These are phyloP conservation scores for Lolium perenne DNA, from an alignment of 176 grass and related monocot genomes.

Conservation along the genomic window DNA sequence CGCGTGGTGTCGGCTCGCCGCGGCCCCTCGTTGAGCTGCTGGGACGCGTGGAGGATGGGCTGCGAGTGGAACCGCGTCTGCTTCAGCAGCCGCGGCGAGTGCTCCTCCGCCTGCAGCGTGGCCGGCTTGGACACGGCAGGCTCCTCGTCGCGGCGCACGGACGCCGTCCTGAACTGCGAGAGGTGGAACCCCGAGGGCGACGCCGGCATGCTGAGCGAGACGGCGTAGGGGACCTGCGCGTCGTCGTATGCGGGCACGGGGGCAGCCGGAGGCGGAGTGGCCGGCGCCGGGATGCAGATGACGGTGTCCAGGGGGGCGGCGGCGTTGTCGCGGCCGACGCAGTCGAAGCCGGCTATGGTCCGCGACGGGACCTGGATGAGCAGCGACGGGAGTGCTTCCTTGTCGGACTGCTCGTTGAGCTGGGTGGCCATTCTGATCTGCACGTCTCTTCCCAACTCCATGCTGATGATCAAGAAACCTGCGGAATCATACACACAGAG, in stretches of 20 bases:
- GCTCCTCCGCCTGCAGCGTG: no score
- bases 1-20: slow-evolving; percentile 19
- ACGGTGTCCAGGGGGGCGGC: slow-evolving; percentile 19
- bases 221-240: slow-evolving; percentile 35
- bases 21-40: not conserved
- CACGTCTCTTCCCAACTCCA: slow-evolving; percentile 44
- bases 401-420: not conserved
- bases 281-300: slow-evolving; percentile 49
- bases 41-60: slow-evolving; percentile 40
- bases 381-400: slow-evolving; percentile 39
- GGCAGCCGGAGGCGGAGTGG: not conserved
- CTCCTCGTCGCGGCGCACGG: no score
- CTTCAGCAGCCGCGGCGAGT: no score
- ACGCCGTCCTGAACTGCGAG: not conserved
- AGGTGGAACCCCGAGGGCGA: slow-evolving; percentile 80
- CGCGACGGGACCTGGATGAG: slow-evolving; percentile 46
- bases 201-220: slow-evolving; percentile 68
- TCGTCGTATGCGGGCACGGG: not conserved
- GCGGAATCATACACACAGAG: not conserved
- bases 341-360: slow-evolving; percentile 57
- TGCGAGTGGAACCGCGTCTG: slow-evolving; percentile 64
- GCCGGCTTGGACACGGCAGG: no score
- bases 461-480: slow-evolving; percentile 29
- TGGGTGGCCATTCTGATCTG: slow-evolving; percentile 21
- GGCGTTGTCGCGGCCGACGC: slow-evolving; percentile 11